These are phyloP conservation scores for Lupinus albus DNA, from an alignment of 306 rosid genomes.

Conservation along the genomic window DNA sequence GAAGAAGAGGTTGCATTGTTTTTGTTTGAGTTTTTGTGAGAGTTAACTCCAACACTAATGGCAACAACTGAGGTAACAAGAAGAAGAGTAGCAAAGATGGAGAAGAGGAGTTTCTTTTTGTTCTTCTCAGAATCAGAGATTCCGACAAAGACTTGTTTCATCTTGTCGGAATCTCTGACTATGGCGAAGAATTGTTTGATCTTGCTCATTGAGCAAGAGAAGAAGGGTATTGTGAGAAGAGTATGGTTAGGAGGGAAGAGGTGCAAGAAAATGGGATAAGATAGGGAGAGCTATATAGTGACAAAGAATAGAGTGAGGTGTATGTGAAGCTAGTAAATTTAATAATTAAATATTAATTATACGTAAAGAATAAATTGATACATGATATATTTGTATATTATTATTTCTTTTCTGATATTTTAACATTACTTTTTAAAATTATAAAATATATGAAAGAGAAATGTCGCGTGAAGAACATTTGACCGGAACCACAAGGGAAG, in stretches of 20 bases:
- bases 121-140: slow-evolving; percentile 35
- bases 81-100: slow-evolving; percentile 48
- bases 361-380: not conserved
- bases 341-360: no score
- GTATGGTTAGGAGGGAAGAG: not conserved
- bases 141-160: slow-evolving; percentile 45
- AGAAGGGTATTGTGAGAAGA: not conserved
- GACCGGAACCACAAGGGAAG: no score
- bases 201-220: slow-evolving; percentile 33
- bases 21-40: slow-evolving; percentile 23
- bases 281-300: not conserved
- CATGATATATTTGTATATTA: no score
- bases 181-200: slow-evolving; percentile 41
- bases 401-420: no score
- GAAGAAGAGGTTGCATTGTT: not conserved
- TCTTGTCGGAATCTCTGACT: no score
- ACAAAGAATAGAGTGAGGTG: not conserved
- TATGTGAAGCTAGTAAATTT: no score
- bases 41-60: slow-evolving; percentile 53
- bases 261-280: not conserved
- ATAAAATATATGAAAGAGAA: no score
- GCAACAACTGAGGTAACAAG: slow-evolving; percentile 47
- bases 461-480: no score
- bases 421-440: no score
- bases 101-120: slow-evolving; percentile 47